These are phyloP conservation scores for Tephrocybe sp. DNA, from an alignment of 768 basidiomycete species.

Conservation along the genomic window DNA sequence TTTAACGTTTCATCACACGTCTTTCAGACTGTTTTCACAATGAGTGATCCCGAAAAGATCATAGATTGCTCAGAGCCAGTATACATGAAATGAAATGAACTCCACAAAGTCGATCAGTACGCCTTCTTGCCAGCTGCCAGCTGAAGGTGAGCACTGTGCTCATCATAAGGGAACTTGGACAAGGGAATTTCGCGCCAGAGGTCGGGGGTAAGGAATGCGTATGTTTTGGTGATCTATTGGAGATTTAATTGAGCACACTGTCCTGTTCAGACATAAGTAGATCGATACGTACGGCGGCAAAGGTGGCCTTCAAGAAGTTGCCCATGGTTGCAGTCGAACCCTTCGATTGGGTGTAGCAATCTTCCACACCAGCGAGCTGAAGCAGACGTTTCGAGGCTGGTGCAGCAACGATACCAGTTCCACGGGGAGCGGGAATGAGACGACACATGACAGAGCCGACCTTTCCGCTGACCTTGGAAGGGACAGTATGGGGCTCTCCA, in stretches of 20 bases:
- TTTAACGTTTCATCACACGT: neutral
- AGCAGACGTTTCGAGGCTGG: conserved; percentile 95
- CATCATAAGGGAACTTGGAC: conserved; percentile 90
- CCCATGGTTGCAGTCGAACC: conserved; percentile 99
- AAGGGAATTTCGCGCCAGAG: conserved; percentile 94
- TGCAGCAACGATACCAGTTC: conserved; percentile 99
- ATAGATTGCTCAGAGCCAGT: conserved; percentile 11
- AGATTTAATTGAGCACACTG: neutral
- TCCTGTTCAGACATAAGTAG: conserved; percentile 1
- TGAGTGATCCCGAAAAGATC: conserved; percentile 4
- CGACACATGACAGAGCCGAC: conserved; percentile 99
- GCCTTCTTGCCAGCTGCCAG: conserved; percentile 78
- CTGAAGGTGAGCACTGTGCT: conserved; percentile 91
- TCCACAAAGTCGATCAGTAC: conserved; percentile 35
- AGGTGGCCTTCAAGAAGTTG: conserved; percentile 98
- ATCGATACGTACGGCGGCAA: conserved; percentile 66
- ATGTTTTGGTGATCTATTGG: conserved; percentile 91
- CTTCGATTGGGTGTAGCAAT: conserved; percentile 97
- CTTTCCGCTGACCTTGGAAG: conserved; percentile 98
- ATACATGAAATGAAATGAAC: conserved; percentile 12
- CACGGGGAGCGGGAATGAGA: conserved; percentile 96
- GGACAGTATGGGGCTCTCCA: conserved; percentile 98
- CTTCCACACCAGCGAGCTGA: conserved; percentile 96
- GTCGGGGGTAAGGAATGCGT: conserved; percentile 97
- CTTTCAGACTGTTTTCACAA: conserved; percentile 4